Conservation (phyloP, 176 grass and related monocot species). For the Eremochloa ophiuroides region DNA sequence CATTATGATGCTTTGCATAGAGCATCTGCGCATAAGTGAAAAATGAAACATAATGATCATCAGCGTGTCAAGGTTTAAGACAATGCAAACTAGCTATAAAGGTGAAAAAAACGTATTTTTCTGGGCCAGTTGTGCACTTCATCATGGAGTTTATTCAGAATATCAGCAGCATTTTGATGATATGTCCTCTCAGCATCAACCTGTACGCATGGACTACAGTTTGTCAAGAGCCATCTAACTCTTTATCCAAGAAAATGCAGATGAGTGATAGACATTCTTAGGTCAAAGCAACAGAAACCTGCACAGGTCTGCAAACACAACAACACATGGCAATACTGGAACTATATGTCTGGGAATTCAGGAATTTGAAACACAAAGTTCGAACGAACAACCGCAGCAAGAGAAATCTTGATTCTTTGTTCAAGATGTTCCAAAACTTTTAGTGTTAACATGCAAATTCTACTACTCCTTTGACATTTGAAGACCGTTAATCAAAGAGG, state of each 20-base stretch:
- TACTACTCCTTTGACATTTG: background rate
- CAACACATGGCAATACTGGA: constrained; percentile 1
- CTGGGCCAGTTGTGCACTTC: constrained; percentile 53
- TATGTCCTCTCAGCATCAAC: constrained; percentile 96
- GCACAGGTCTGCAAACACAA: background rate
- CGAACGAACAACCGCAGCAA: background rate
- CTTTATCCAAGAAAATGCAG: background rate
- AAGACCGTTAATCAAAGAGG: background rate
- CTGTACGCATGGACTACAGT: constrained; percentile 27
- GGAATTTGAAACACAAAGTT: constrained; percentile 14
- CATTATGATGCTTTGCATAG: constrained; percentile 54
- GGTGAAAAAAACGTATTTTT: background rate
- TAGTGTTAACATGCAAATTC: background rate
- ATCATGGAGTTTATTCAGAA: constrained; percentile 87
- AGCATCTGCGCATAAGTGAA: constrained; percentile 57
- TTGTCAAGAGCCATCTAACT: constrained; percentile 14
- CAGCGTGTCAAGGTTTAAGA: constrained; percentile 13
- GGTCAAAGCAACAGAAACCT: background rate
- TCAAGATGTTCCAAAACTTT: background rate
- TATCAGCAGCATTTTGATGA: constrained; percentile 84
- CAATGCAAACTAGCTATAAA: background rate
- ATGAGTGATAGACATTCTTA: constrained; percentile 3
- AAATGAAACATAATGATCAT: constrained; percentile 20
- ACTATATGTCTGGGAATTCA: background rate
- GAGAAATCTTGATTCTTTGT: background rate